Evolutionary conservation across 371 early-diverging fungal species (phyloP), one percentile per base, ranked within the genome.

Genomic region (Hamiltosporidium magnivora): DNA sequence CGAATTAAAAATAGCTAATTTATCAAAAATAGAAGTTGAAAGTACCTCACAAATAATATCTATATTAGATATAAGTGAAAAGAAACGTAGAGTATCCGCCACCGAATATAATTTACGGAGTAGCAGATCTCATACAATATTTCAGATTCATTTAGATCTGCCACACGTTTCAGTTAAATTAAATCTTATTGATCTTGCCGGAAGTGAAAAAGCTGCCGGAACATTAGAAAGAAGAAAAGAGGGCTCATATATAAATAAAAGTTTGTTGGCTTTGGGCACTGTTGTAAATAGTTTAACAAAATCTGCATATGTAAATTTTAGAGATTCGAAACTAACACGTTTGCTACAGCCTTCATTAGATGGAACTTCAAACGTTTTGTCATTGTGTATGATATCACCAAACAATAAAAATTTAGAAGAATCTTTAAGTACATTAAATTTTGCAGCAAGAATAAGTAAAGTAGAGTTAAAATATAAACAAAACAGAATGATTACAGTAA

Each of bases 101-200:
- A 96, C 97, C 11, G 84, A 87, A 61, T 87, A 89, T 80, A 96
- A 96, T 79, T 87, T 87, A 66, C 83, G 89, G 53, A 94, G 95
- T 0, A 94, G 94, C 2, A 84, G 97, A 68, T 89, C 90, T 64
- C 60, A 60, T 25, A 60, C 60, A n/a, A 38, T 60, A 38, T 60
- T 60, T 43, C 8, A 60, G 43, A 38, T 60, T 6, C 11, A 14
- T 12, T 41, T 60, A 38, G 43, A 6, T 3, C 2, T 11, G 43
- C 3, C 3, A 9, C 3, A 60, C 25, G 3, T 9, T 3, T 36
- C 3, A 41, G 12, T 11, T 6, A 41, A 3, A 11, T 83, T 97
- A 41, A 90, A 87, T 71, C 84, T 99, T 65, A 94, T 96, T 60
- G 99, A 99, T 87, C 83, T 99, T 75, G 99, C 99, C 43, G 98